Evolutionary conservation across 108 stramenopile species (phyloP).

Genomic region (Conticribra weissflogii): DNA sequence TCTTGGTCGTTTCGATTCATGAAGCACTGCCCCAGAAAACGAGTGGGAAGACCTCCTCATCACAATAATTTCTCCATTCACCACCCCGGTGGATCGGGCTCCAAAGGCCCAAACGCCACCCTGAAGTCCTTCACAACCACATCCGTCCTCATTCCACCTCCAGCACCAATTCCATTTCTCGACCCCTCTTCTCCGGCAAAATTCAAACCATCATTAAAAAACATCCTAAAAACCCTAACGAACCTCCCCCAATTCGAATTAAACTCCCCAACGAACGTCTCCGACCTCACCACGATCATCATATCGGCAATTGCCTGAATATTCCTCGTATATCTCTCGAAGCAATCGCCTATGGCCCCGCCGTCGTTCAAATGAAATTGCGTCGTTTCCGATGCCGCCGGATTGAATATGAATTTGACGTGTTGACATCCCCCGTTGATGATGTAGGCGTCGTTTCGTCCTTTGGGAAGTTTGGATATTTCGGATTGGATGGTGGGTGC

Average conservation of each 20-base stretch:
- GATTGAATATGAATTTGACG: conserved; percentile 35
- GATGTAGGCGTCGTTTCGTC: conserved; percentile 37
- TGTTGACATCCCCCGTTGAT: conserved; percentile 67
- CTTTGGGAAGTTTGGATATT: conserved; percentile 65
- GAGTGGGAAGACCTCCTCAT: too few species aligned
- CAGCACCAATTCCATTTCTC: too few species aligned
- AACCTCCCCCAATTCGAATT: conserved; percentile 42
- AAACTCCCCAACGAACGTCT: conserved; percentile 31
- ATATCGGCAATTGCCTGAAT: conserved; percentile 45
- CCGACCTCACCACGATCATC: conserved; percentile 28
- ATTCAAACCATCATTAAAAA: background rate
- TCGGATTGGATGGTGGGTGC: conserved; percentile 14
- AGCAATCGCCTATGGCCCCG: conserved; percentile 17
- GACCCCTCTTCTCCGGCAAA: too few species aligned
- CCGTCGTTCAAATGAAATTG: conserved; percentile 19
- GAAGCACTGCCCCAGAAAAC: too few species aligned
- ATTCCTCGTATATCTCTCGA: conserved; percentile 31
- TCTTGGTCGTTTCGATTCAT: too few species aligned
- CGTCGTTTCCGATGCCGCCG: conserved; percentile 2
- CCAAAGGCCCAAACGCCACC: too few species aligned
- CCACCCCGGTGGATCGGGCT: too few species aligned
- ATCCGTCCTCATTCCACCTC: too few species aligned
- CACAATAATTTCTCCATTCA: too few species aligned
- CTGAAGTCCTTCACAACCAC: too few species aligned
- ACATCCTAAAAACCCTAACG: conserved; percentile 17